Evolutionary conservation across 2,329 filamentous ascomycete species (phyloP), one percentile per base, ranked within the genome.

Genomic region (Neonectria punicea): DNA sequence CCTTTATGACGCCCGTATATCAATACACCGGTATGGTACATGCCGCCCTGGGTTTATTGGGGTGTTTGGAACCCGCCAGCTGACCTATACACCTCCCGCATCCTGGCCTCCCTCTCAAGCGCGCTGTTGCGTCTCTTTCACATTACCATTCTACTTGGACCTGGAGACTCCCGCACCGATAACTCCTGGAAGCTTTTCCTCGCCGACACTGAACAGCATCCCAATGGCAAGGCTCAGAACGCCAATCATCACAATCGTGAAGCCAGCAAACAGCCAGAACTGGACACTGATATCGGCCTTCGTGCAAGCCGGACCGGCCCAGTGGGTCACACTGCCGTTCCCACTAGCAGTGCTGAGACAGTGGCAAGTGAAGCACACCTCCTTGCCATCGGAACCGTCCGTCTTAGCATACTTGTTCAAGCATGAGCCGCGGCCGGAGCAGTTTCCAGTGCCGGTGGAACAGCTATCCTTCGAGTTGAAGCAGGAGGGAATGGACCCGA

Each of bases 131-230:
- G 30, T 60, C 43, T 44, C 8, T 53, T 22, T 13, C 7, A 18
- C 49, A 46, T 50, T 18, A 41, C 16, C 51, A 25, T 53, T 58
- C 75, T 83, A 88, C 80, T 90, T 93, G 36, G 90, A 85, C 63
- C 89, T 88, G 69, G 91, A 92, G 41, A 99, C 95, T 68, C 96
- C 96, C 53, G 96, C 96, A n/a, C 94, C 93, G 79, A 99, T 94
- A 9, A 99, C 95, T 73, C 94, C 94, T 0, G 96, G 96, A 69
- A 98, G 84, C 80, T 94, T 92, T 83, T 97, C 90, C 78, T 92
- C 88, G 36, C 95, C 96, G 74, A 98, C 92, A 67, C 84, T 90
- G 80, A 91, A 96, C 58, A 99, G 80, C 85, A 97, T 83, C 6
- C 90, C 89, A 72, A 98, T 90, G 11, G 89, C 89, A 77, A 92